These are phyloP conservation scores for Aspergillus sergii DNA, from an alignment of 2,329 filamentous ascomycete species.

Conservation along the genomic window DNA sequence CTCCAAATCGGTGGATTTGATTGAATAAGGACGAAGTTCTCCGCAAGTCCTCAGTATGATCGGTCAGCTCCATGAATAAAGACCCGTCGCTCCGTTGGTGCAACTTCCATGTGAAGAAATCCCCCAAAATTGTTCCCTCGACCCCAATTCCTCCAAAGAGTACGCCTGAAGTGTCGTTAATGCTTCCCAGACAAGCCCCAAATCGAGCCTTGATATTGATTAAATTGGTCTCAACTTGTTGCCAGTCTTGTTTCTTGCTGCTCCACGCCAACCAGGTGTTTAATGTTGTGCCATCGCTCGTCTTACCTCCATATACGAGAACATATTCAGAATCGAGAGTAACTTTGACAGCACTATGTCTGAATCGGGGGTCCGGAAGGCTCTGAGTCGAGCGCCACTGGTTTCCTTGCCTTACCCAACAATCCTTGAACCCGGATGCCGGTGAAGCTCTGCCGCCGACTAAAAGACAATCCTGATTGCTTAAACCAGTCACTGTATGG, in stretches of 20 bases:
- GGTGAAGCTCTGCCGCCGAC: constrained; percentile 81
- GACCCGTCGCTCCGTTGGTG: constrained; percentile 40
- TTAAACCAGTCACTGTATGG: constrained; percentile 72
- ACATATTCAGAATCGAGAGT: constrained; percentile 44
- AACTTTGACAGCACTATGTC: constrained; percentile 67
- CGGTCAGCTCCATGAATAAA: constrained; percentile 26
- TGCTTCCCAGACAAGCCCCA: constrained; percentile 53
- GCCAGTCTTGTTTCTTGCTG: constrained; percentile 53
- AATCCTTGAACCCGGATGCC: constrained; percentile 67
- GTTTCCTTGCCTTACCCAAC: constrained; percentile 69
- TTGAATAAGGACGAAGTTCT: constrained; percentile 30
- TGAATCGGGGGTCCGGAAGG: constrained; percentile 72
- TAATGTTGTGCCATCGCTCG: constrained; percentile 52
- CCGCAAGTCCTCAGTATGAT: constrained; percentile 29
- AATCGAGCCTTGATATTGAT: constrained; percentile 55
- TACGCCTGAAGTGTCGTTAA: constrained; percentile 58
- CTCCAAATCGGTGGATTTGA: constrained; percentile 52
- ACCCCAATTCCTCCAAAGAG: constrained; percentile 71
- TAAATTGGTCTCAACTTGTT: constrained; percentile 40
- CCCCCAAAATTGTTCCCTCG: constrained; percentile 64
- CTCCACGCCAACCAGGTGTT: constrained; percentile 59
- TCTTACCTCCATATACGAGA: constrained; percentile 66
- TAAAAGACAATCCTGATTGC: constrained; percentile 62
- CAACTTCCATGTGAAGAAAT: constrained; percentile 68
- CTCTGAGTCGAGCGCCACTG: constrained; percentile 67